Percentiles rank a stretch among this genome's conserved stretches.
These are phyloP conservation scores for Amanita molliuscula DNA, from an alignment of 768 basidiomycete genomes.

Conservation along the genomic window DNA sequence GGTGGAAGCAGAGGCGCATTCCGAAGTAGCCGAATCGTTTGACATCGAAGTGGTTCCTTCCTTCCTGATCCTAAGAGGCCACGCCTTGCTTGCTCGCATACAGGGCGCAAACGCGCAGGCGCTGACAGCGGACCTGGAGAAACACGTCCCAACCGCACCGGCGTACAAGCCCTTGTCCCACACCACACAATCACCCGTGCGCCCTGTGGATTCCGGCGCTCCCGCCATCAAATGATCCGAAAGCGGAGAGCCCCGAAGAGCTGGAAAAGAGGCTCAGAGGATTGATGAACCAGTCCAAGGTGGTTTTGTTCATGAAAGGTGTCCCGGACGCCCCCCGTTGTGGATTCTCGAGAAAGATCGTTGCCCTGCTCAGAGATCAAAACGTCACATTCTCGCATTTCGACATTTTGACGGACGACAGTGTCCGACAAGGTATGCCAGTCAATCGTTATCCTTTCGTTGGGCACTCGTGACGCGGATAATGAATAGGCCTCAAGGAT, in stretches of 20 bases:
- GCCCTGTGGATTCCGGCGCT: constrained; percentile 15
- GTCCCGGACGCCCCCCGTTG: constrained; percentile 68
- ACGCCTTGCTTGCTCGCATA: constrained; percentile 71
- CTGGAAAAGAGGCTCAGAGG: constrained; percentile 50
- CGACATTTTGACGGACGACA: constrained; percentile 78
- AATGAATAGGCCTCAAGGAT: constrained; percentile 46
- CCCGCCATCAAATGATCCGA: constrained; percentile 8
- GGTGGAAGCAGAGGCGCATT: constrained; percentile 76
- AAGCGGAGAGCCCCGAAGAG: constrained; percentile 49
- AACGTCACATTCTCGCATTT: constrained; percentile 62
- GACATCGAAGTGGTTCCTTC: constrained; percentile 84
- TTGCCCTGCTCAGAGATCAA: constrained; percentile 53
- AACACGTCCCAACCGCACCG: constrained; percentile 33
- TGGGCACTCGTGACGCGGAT: background rate
- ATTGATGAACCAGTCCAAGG: constrained; percentile 71
- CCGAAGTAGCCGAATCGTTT: constrained; percentile 87
- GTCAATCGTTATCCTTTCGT: no score
- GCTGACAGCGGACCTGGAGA: constrained; percentile 51
- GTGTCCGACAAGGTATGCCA: constrained; percentile 63
- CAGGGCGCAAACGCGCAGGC: constrained; percentile 67
- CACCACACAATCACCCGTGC: constrained; percentile 33
- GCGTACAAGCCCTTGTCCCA: constrained; percentile 33
- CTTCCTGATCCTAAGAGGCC: constrained; percentile 77
- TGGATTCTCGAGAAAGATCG: constrained; percentile 76
- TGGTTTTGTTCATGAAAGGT: constrained; percentile 92